Conservation (phyloP, 345 rosid genomes). For the Schrenkiella parvula region DNA sequence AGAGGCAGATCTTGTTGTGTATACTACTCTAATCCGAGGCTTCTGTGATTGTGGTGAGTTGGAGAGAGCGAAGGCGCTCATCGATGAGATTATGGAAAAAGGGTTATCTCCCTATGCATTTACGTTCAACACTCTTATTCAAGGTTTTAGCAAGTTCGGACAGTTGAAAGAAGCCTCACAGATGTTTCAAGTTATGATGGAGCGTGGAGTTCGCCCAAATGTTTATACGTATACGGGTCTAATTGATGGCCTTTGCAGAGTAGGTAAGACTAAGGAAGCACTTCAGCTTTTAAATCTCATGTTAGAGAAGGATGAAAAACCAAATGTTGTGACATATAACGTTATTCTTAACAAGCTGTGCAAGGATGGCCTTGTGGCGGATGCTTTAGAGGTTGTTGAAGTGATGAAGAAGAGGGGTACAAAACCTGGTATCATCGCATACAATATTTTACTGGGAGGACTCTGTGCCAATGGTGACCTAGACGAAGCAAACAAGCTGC, state of each 20-base stretch:
- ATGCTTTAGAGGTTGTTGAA: slow-evolving; percentile 51
- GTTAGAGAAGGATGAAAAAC: slow-evolving; percentile 45
- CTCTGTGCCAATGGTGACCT: slow-evolving; percentile 45
- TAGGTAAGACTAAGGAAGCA: slow-evolving; percentile 49
- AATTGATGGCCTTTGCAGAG: slow-evolving; percentile 56
- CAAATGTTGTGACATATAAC: slow-evolving; percentile 50
- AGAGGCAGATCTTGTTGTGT: slow-evolving; percentile 44
- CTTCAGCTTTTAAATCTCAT: slow-evolving; percentile 48
- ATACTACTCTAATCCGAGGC: slow-evolving; percentile 29
- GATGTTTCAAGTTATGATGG: slow-evolving; percentile 42
- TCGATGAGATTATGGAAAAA: slow-evolving; percentile 45
- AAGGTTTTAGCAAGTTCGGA: slow-evolving; percentile 47
- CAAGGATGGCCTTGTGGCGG: slow-evolving; percentile 45
- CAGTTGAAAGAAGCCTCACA: slow-evolving; percentile 44
- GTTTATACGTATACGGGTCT: slow-evolving; percentile 43
- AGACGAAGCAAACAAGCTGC: slow-evolving; percentile 55
- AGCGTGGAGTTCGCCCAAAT: slow-evolving; percentile 47
- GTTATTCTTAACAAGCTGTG: slow-evolving; percentile 53
- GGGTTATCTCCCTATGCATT: slow-evolving; percentile 44
- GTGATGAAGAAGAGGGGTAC: slow-evolving; percentile 53
- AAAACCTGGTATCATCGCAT: slow-evolving; percentile 49
- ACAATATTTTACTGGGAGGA: slow-evolving; percentile 53
- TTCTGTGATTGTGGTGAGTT: slow-evolving; percentile 36
- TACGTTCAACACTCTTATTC: slow-evolving; percentile 39
- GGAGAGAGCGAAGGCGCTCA: slow-evolving; percentile 38